phyloP scores from a whole-genome alignment of 1,139 yeast genomes.

The Spencermartinsiella ligniputridi region DNA sequence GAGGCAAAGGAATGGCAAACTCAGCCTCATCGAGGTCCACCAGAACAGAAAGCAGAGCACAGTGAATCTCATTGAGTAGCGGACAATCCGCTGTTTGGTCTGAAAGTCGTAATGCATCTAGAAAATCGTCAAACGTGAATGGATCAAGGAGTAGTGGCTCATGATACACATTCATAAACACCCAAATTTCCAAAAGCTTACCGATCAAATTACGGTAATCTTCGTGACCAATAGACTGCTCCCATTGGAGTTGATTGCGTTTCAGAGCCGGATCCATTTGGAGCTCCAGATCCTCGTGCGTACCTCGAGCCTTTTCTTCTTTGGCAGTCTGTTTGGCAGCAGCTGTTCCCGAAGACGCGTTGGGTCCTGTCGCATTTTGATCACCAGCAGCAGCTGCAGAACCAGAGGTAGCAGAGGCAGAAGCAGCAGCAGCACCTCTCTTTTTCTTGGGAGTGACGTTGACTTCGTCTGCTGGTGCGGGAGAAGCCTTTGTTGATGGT shows the following conservation, averaged over 20 bases:
- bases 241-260: background rate
- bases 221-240: background rate
- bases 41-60: slow-evolving; percentile 42
- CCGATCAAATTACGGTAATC: slow-evolving; percentile 21
- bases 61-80: slow-evolving; percentile 66
- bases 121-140: slow-evolving; percentile 75
- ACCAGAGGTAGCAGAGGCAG: background rate
- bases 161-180: slow-evolving; percentile 67
- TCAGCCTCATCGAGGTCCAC: slow-evolving; percentile 25
- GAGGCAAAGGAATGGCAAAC: slow-evolving; percentile 42
- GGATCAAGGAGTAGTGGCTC: slow-evolving; percentile 61
- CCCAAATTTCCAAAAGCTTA: slow-evolving; percentile 58
- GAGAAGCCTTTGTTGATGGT: background rate
- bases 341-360: background rate
- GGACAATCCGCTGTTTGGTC: slow-evolving; percentile 48
- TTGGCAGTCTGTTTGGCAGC: background rate
- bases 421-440: background rate
- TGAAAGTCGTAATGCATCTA: slow-evolving; percentile 52
- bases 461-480: slow-evolving; percentile 1
- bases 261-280: background rate
- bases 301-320: background rate
- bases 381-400: background rate
- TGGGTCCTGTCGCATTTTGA: background rate
- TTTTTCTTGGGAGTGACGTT: background rate
- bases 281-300: background rate